These are phyloP conservation scores for Sphaerulina musiva DNA, from an alignment of 2,329 filamentous ascomycete species.

Conservation along the genomic window DNA sequence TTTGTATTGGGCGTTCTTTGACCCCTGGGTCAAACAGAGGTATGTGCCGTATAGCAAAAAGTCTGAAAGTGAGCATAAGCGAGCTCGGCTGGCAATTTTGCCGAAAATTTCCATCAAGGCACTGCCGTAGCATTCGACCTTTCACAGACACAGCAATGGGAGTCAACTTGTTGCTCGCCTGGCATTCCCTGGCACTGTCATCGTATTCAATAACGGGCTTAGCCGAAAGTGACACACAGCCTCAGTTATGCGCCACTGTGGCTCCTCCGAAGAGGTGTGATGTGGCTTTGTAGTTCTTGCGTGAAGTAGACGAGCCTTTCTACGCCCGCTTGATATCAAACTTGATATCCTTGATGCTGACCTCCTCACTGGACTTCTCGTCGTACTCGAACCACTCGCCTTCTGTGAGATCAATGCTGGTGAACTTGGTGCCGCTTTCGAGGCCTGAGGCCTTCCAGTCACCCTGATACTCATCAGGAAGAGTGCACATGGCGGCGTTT, in stretches of 20 bases:
- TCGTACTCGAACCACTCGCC: conserved; percentile 99
- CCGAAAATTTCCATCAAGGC: no score
- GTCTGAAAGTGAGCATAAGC: no score
- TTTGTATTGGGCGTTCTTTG: no score
- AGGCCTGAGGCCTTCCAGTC: conserved; percentile 80
- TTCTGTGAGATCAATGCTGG: conserved; percentile 71
- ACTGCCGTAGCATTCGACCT: no score
- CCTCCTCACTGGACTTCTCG: conserved; percentile 84
- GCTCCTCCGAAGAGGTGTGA: no score
- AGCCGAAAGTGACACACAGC: not conserved
- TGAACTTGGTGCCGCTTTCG: conserved; percentile 77
- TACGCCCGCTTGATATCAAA: conserved; percentile 72
- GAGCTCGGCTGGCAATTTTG: no score
- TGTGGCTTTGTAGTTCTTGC: no score
- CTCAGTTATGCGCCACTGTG: no score
- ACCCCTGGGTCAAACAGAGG: no score
- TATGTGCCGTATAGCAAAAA: no score
- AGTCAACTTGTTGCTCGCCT: not conserved
- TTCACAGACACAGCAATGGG: not conserved
- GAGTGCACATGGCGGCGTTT: not conserved
- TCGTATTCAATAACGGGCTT: not conserved
- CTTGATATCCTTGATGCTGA: conserved; percentile 80
- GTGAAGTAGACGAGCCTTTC: not conserved
- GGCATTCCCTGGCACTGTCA: not conserved
- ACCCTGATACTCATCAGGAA: conserved; percentile 51